Percentiles rank a stretch among this genome's conserved stretches.
Conservation (phyloP, 1,139 yeast genomes). For the Nadsonia commutata region DNA sequence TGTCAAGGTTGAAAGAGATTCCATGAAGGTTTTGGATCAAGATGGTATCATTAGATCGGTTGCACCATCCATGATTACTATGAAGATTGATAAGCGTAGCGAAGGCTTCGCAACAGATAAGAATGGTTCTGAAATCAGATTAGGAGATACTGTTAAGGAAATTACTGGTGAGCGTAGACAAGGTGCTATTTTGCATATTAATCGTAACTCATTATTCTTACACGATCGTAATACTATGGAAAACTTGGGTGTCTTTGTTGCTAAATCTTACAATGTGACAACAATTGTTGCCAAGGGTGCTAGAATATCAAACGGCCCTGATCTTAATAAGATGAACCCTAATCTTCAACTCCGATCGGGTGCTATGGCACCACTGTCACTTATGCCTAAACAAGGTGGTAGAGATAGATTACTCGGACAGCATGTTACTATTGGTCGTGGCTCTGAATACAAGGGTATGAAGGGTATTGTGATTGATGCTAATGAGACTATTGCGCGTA, state of each 20-base stretch:
- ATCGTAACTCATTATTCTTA: constrained; percentile 62
- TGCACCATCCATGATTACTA: constrained; percentile 66
- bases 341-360: constrained; percentile 28
- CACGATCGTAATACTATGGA: constrained; percentile 68
- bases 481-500: constrained; percentile 79
- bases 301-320: constrained; percentile 44
- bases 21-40: constrained; percentile 67
- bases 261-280: constrained; percentile 58
- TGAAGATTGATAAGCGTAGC: constrained; percentile 45
- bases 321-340: constrained; percentile 77
- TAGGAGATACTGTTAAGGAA: constrained; percentile 88
- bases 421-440: constrained; percentile 68
- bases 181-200: constrained; percentile 78
- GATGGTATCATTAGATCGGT: constrained; percentile 66
- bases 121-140: constrained; percentile 67
- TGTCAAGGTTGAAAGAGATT: constrained; percentile 76
- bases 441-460: constrained; percentile 87
- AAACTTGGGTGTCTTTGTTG: constrained; percentile 84
- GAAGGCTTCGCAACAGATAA: constrained; percentile 80
- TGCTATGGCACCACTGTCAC: constrained; percentile 35
- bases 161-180: constrained; percentile 65
- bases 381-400: constrained; percentile 39
- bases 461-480: constrained; percentile 90
- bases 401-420: constrained; percentile 71
- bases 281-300: constrained; percentile 78